phyloP scores from a whole-genome alignment of 2,329 filamentous ascomycete genomes.

The Byssothecium circinans region DNA sequence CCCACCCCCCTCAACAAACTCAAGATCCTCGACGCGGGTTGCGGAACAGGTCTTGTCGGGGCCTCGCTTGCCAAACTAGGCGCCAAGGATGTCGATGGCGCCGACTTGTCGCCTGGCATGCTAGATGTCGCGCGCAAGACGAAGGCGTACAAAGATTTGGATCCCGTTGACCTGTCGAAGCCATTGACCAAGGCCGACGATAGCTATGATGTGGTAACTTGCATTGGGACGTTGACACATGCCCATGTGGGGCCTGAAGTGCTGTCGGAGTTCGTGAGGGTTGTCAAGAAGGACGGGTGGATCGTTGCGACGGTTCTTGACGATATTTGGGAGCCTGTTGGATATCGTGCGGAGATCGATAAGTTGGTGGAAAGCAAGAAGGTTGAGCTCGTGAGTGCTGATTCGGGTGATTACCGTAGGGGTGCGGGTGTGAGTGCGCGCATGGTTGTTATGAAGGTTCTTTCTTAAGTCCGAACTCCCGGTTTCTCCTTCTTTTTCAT shows the following conservation, averaged over 20 bases:
- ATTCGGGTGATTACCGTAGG: conserved; percentile 9
- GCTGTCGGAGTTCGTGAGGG: conserved; percentile 53
- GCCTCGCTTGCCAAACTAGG: conserved; percentile 48
- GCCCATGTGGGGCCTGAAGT: conserved; percentile 56
- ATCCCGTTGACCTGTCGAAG: conserved; percentile 51
- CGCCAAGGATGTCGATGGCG: conserved; percentile 51
- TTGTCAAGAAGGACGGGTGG: conserved; percentile 50
- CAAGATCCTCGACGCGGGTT: conserved; percentile 56
- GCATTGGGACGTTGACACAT: conserved; percentile 57
- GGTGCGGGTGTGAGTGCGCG: conserved; percentile 11
- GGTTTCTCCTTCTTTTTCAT: too few relatives aligned
- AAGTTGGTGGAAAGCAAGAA: conserved; percentile 21
- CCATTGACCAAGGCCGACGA: conserved; percentile 43
- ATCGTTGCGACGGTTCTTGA: conserved; percentile 55
- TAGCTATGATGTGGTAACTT: conserved; percentile 54
- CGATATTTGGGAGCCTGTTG: conserved; percentile 52
- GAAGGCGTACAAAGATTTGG: conserved; percentile 51
- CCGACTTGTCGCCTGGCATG: conserved; percentile 57
- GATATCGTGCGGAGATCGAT: conserved; percentile 50
- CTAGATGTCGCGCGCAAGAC: conserved; percentile 51
- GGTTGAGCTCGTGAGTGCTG: conserved; percentile 33
- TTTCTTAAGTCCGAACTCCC: not conserved
- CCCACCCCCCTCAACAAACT: conserved; percentile 4
- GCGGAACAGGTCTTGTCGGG: conserved; percentile 58
- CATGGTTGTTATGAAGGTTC: conserved; percentile 12